Base-by-base conservation (phyloP, 2,329 filamentous ascomycete genomes). In the Aureobasidium sp. region DNA sequence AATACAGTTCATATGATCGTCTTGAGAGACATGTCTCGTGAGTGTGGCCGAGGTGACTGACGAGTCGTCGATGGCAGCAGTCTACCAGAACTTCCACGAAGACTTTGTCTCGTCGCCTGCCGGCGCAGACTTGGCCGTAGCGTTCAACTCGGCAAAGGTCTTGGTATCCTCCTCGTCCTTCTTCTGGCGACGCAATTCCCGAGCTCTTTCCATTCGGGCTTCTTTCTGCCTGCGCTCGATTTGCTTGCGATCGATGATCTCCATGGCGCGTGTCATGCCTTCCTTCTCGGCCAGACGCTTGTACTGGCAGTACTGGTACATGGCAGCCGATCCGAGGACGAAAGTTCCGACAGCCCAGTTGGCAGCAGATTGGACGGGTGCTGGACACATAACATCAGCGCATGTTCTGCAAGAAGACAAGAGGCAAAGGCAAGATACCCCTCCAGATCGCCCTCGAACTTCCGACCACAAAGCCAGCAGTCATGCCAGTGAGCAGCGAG, bases 281-380 rank as follows among this genome's bases (percentile, higher is more conserved):
- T 84, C 81, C 62, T 84, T 80, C 70, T 97, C 91, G 56, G 85
- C 77, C 42, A 80, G 76, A 55, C 90, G 78, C 57, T 80, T 79
- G 60, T 83, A 84, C 64, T 90, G 83, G 71, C 91, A 97, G 64
- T 86, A 89, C 70, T 96, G 88, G 70, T 90, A 93, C 47, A 85
- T 84, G 25, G 78, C 77, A 41, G 86, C 74, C n/a, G 86, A 84
- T 6, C 79, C 79, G 17, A 85, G 66, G 21, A 84, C 75, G 67
- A 93, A 95, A 30, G 81, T 77, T 6, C 83, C 87, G 5, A 93
- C 89, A 0, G 89, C 90, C 86, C 88, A 95, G 64, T 94, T 94
- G 30, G 85, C 84, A 1, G 87, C 81, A 62, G 79, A 81, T 53
- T 78, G 79, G 56, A 89, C 70, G 16, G 78, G 76, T 37, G 78